Conservation (phyloP, 2,329 filamentous ascomycete species). For the Escovopsis weberi region DNA sequence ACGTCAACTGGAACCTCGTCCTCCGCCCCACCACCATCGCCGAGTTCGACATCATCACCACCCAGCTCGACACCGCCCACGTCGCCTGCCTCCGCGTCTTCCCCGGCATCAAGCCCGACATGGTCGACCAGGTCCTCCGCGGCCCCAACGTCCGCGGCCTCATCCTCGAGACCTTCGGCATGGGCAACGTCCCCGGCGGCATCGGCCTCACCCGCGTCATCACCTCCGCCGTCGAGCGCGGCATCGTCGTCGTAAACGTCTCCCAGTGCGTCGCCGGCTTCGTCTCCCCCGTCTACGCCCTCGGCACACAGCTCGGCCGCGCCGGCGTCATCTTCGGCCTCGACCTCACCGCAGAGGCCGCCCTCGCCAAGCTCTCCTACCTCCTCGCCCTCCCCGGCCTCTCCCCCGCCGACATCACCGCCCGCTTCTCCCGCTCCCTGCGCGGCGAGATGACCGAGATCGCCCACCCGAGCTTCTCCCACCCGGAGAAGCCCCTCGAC, state of each 20-base stretch:
- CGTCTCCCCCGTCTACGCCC: slow-evolving; percentile 64
- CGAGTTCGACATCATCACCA: slow-evolving; percentile 53
- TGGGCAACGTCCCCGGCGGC: slow-evolving; percentile 79
- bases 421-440: slow-evolving; percentile 58
- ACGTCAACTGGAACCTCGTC: slow-evolving; percentile 68
- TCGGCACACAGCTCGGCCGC: slow-evolving; percentile 61
- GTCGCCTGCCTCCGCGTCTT: slow-evolving; percentile 84
- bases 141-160: slow-evolving; percentile 66
- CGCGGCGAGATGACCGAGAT: slow-evolving; percentile 77
- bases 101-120: slow-evolving; percentile 83
- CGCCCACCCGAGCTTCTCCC: slow-evolving; percentile 57
- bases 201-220: slow-evolving; percentile 66
- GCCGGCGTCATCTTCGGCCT: slow-evolving; percentile 82
- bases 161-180: slow-evolving; percentile 83
- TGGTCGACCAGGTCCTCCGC: slow-evolving; percentile 72
- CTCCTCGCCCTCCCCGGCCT: slow-evolving; percentile 55
- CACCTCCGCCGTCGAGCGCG: slow-evolving; percentile 59
- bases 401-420: slow-evolving; percentile 50
- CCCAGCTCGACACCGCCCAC: slow-evolving; percentile 69
- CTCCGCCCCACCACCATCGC: slow-evolving; percentile 59
- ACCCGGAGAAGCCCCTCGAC: slow-evolving; percentile 44
- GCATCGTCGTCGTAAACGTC: slow-evolving; percentile 78
- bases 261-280: slow-evolving; percentile 75
- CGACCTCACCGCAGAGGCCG: slow-evolving; percentile 80
- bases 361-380: slow-evolving; percentile 81